These are phyloP conservation scores for Calonectria honghensis DNA, from an alignment of 2,329 filamentous ascomycete genomes.

Conservation along the genomic window DNA sequence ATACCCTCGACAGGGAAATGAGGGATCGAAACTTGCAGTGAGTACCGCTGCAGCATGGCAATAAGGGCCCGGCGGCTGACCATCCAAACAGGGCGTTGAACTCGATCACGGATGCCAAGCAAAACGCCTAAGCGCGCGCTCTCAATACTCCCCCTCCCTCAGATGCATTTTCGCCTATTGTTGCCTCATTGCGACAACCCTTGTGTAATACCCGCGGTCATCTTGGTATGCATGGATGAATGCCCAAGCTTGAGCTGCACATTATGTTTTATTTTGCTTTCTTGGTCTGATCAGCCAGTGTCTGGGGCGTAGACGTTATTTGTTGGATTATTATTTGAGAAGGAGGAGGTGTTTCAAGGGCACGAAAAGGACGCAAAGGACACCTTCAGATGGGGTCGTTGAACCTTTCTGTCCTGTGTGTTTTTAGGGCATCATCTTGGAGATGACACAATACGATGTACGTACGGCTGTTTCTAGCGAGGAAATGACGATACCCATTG, in stretches of 20 bases:
- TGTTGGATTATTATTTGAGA: conserved; percentile 25
- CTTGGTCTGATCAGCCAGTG: conserved; percentile 36
- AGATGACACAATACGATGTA: conserved; percentile 40
- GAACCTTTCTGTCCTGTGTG: neutral
- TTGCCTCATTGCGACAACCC: conserved; percentile 46
- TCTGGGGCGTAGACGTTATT: conserved; percentile 26
- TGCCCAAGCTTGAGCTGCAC: conserved; percentile 32
- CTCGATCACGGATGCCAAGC: conserved; percentile 55
- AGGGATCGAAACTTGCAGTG: conserved; percentile 71
- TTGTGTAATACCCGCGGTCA: conserved; percentile 56
- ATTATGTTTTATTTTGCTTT: conserved; percentile 37
- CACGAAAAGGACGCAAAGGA: conserved; percentile 14
- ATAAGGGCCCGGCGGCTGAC: conserved; percentile 33
- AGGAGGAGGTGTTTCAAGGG: conserved; percentile 10
- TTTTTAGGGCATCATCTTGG: conserved; percentile 28
- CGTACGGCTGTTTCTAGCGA: conserved; percentile 43
- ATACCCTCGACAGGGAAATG: conserved; percentile 74
- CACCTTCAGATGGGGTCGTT: neutral
- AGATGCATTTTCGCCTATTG: conserved; percentile 41
- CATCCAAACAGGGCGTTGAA: conserved; percentile 47
- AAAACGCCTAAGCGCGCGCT: conserved; percentile 22
- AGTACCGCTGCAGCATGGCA: conserved; percentile 52
- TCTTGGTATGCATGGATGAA: conserved; percentile 24
- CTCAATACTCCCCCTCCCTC: conserved; percentile 22
- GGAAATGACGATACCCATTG: conserved; percentile 49